These are phyloP conservation scores for Emydomyces testavorans DNA, from an alignment of 2,329 filamentous ascomycete genomes.

Conservation along the genomic window DNA sequence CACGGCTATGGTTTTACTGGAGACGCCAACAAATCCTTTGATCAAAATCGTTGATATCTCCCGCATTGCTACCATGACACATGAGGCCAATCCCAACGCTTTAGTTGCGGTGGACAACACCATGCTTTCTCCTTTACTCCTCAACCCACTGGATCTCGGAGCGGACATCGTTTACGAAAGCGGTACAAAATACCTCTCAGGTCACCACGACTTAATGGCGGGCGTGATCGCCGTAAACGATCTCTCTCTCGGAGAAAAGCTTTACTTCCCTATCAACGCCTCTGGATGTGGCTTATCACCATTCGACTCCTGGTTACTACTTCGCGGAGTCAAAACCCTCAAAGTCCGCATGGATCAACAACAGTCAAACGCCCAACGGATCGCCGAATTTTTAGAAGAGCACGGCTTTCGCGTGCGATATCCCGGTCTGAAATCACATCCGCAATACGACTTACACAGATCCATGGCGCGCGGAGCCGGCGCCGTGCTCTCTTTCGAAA, in stretches of 20 bases:
- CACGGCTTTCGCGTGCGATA: slow-evolving; percentile 93
- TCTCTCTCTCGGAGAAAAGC: slow-evolving; percentile 64
- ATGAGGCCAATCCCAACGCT: slow-evolving; percentile 64
- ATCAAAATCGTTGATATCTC: slow-evolving; percentile 96
- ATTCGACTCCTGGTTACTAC: slow-evolving; percentile 90
- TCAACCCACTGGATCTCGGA: slow-evolving; percentile 85
- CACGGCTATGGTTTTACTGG: slow-evolving; percentile 89
- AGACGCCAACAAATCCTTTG: slow-evolving; percentile 92
- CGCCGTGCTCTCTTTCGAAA: slow-evolving; percentile 92
- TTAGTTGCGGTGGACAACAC: slow-evolving; percentile 95
- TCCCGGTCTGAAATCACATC: slow-evolving; percentile 84
- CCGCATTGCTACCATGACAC: slow-evolving; percentile 62
- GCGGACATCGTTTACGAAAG: slow-evolving; percentile 96
- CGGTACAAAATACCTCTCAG: slow-evolving; percentile 93
- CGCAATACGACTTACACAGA: slow-evolving; percentile 93
- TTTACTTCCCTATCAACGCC: slow-evolving; percentile 95
- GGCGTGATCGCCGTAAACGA: slow-evolving; percentile 91
- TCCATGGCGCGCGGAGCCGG: slow-evolving; percentile 89
- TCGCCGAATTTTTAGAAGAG: slow-evolving; percentile 81
- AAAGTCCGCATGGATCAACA: slow-evolving; percentile 99
- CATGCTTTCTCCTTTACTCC: slow-evolving; percentile 92
- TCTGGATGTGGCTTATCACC: slow-evolving; percentile 89
- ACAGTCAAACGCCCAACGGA: slow-evolving; percentile 78
- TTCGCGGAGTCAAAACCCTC: slow-evolving; percentile 91
- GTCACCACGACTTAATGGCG: slow-evolving; percentile 98